Conservation (phyloP, 139 green algal species). For the Picochlorum sp. region DNA sequence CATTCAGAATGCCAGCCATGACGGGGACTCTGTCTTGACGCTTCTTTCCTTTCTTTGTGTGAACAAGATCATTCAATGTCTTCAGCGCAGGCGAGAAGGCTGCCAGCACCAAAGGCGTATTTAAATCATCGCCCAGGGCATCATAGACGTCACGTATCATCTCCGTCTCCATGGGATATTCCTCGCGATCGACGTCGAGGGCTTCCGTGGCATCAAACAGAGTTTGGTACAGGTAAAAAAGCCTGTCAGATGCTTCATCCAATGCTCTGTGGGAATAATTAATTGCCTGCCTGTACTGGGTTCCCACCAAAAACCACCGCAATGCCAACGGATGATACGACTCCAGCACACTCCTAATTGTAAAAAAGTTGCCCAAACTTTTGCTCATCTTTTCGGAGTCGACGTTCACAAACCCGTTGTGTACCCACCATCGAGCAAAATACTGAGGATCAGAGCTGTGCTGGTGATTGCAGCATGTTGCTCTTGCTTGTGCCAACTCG, state of each 20-base stretch:
- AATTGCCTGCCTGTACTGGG: constrained; percentile 86
- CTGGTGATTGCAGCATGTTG: constrained; percentile 17
- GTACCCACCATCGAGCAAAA: constrained; percentile 88
- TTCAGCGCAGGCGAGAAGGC: constrained; percentile 73
- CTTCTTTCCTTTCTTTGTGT: constrained; percentile 56
- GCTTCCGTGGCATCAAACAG: constrained; percentile 42
- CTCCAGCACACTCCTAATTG: constrained; percentile 78
- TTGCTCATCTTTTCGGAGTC: constrained; percentile 98
- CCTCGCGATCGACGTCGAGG: background rate
- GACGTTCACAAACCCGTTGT: constrained; percentile 80
- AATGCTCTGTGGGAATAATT: constrained; percentile 82
- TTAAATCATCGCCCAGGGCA: constrained; percentile 81
- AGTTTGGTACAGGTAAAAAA: constrained; percentile 89
- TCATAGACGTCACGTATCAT: constrained; percentile 21
- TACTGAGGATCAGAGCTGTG: constrained; percentile 23
- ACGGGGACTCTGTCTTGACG: constrained; percentile 20
- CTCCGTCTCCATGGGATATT: background rate
- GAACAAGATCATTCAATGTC: constrained; percentile 68
- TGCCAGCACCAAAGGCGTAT: constrained; percentile 66
- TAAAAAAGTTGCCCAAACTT: constrained; percentile 97
- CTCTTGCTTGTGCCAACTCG: constrained; percentile 81
- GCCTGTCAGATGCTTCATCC: constrained; percentile 71
- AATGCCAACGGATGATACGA: constrained; percentile 78
- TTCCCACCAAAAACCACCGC: constrained; percentile 86
- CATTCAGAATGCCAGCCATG: constrained; percentile 22